Conservation (phyloP, 2,329 filamentous ascomycete species). For the Periconia macrospinosa region DNA sequence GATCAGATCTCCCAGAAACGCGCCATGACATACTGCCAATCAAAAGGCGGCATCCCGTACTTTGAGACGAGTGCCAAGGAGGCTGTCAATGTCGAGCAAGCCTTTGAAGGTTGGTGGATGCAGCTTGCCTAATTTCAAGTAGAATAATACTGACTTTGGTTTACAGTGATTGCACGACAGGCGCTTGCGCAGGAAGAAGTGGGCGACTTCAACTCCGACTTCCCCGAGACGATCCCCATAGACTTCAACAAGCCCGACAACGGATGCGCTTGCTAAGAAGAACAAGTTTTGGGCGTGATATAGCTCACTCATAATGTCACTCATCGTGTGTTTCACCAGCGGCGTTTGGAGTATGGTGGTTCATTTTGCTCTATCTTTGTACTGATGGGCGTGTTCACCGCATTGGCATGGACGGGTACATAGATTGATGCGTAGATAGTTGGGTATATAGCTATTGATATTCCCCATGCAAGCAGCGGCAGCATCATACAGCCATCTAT, state of each 20-base stretch:
- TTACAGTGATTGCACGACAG: slow-evolving; percentile 87
- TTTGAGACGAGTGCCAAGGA: slow-evolving; percentile 99
- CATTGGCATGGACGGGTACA: too few relatives aligned
- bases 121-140: neutral
- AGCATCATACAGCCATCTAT: too few relatives aligned
- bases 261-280: slow-evolving; percentile 78
- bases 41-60: slow-evolving; percentile 95
- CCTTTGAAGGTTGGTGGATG: slow-evolving; percentile 60
- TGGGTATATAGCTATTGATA: slow-evolving; percentile 10
- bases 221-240: slow-evolving; percentile 97
- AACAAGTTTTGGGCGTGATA: neutral
- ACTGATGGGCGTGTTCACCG: too few relatives aligned
- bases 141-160: slow-evolving; percentile 1
- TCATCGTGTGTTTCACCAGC: slow-evolving; percentile 2
- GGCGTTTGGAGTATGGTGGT: slow-evolving; percentile 35
- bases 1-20: slow-evolving; percentile 86
- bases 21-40: slow-evolving; percentile 96
- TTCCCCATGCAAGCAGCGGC: neutral
- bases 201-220: slow-evolving; percentile 96
- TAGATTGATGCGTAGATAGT: neutral
- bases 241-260: slow-evolving; percentile 92
- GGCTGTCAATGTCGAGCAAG: slow-evolving; percentile 94
- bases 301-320: neutral
- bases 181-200: slow-evolving; percentile 96
- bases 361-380: slow-evolving; percentile 10